Base-by-base conservation (phyloP, 768 basidiomycete genomes). In the Tylopilus subfusipes region DNA sequence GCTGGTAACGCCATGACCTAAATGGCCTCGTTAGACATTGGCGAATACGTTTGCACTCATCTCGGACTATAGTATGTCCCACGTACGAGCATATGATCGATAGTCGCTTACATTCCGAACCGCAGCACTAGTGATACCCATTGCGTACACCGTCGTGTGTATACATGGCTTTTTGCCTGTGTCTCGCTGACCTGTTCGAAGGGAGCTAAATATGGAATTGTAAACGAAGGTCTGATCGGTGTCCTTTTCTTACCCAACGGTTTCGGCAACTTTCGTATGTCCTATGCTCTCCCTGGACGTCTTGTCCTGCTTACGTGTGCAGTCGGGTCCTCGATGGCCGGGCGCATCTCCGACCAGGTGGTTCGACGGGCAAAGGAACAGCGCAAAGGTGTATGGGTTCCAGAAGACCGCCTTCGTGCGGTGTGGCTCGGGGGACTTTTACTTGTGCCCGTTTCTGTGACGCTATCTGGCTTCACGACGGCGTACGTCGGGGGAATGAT, bases 141-240 rank as follows among this genome's bases (percentile, higher is more conserved):
- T 90, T 7, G 76, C 85, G 0, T 86, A 82, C 56, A 88, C 86
- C 0, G 75, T 89, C 27, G 87, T 88, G 56, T 57, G 82, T 31
- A 42, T 46, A 9, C 12, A 24, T 18, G 1, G 10, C 9, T 46
- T 39, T 7, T 8, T 4, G 24, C 22, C 8, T 40, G 21, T 5
- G n/a, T 22, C 33, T 24, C 12, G 18, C 39, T 50, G 39, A 44
- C 42, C 5, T 33, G 4, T 19, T 25, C 14, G 8, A 55, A 89
- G 86, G 88, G 83, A 5, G 71, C 66, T n/a, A 65, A 57, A 25
- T 71, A 69, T 36, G 63, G 61, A 29, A 61, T 71, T 19, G 8
- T 42, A 9, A 57, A 52, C 19, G 68, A 65, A 19, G 60, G 50
- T 1, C 4, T 68, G 33, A 58, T 71, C 11, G 68, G 68, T 1